A percentile compares a stretch with the other conserved stretches of the same genome.
Conservation (phyloP, 129 eudicot species). For the Apium graveolens region DNA sequence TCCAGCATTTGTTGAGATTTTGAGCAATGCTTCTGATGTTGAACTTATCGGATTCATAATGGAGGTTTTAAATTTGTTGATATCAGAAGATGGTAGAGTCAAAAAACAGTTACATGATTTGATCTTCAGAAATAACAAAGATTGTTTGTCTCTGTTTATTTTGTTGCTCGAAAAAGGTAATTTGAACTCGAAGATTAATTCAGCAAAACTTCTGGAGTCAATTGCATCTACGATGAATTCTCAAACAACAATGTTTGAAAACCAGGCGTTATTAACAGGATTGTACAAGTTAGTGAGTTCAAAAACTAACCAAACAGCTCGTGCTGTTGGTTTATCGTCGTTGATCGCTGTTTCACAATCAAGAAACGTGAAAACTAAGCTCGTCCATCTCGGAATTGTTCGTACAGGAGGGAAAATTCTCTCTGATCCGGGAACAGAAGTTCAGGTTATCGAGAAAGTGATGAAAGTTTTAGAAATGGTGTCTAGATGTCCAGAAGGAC, state of each 20-base stretch:
- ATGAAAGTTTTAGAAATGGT: constrained; percentile 42
- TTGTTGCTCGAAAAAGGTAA: constrained; percentile 39
- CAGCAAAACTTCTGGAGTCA: constrained; percentile 48
- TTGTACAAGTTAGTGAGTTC: constrained; percentile 27
- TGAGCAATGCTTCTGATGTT: constrained; percentile 16
- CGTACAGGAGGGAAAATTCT: constrained; percentile 36
- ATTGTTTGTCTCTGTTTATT: constrained; percentile 23
- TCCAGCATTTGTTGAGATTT: constrained; percentile 18
- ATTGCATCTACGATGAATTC: constrained; percentile 40
- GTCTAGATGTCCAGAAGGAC: constrained; percentile 66
- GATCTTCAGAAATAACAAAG: neutral
- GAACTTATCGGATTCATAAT: constrained; percentile 27
- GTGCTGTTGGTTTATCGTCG: constrained; percentile 45
- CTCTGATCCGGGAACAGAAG: constrained; percentile 20
- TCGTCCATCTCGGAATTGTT: constrained; percentile 54
- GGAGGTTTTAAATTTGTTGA: constrained; percentile 34
- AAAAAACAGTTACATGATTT: neutral
- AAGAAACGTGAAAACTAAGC: constrained; percentile 41
- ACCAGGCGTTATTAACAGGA: constrained; percentile 23
- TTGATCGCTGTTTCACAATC: constrained; percentile 40
- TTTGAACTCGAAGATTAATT: constrained; percentile 27
- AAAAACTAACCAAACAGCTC: constrained; percentile 23
- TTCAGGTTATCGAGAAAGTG: constrained; percentile 29
- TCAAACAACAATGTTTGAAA: constrained; percentile 41
- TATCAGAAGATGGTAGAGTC: constrained; percentile 11